phyloP scores from a whole-genome alignment of 345 rosid genomes.

The Salix brachista region DNA sequence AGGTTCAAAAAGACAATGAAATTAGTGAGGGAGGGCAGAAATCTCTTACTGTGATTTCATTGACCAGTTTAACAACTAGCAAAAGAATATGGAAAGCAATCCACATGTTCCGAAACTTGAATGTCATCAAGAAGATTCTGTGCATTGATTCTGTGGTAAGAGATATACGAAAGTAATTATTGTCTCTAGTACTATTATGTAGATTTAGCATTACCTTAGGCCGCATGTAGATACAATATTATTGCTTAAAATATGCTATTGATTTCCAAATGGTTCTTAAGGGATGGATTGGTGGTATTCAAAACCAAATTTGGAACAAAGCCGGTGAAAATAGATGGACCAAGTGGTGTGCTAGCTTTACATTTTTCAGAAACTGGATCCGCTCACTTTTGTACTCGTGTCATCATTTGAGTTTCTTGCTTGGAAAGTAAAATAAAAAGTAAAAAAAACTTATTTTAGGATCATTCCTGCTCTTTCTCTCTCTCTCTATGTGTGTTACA shows the following conservation, averaged over 20 bases:
- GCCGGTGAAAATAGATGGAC: too few species aligned
- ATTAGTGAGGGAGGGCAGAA: background rate
- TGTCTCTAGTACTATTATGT: background rate
- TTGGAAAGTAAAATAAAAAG: background rate
- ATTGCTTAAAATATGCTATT: too few species aligned
- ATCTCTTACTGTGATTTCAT: constrained; percentile 26
- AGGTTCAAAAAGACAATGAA: background rate
- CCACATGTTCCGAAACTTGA: constrained; percentile 20
- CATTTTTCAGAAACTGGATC: too few species aligned
- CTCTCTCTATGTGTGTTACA: too few species aligned
- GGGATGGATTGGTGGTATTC: too few species aligned
- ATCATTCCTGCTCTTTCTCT: too few species aligned
- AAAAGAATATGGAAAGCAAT: constrained; percentile 38
- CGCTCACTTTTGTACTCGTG: too few species aligned
- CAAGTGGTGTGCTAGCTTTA: too few species aligned
- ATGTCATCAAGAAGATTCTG: constrained; percentile 24
- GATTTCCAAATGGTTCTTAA: too few species aligned
- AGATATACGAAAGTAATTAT: background rate
- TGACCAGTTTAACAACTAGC: constrained; percentile 31
- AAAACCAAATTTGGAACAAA: background rate
- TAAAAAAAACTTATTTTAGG: too few species aligned
- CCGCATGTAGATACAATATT: too few species aligned
- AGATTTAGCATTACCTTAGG: background rate
- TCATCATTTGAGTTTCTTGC: too few species aligned
- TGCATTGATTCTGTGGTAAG: constrained; percentile 32